Conservation (phyloP, 2,329 filamentous ascomycete species). For the Curvularia sp. region DNA sequence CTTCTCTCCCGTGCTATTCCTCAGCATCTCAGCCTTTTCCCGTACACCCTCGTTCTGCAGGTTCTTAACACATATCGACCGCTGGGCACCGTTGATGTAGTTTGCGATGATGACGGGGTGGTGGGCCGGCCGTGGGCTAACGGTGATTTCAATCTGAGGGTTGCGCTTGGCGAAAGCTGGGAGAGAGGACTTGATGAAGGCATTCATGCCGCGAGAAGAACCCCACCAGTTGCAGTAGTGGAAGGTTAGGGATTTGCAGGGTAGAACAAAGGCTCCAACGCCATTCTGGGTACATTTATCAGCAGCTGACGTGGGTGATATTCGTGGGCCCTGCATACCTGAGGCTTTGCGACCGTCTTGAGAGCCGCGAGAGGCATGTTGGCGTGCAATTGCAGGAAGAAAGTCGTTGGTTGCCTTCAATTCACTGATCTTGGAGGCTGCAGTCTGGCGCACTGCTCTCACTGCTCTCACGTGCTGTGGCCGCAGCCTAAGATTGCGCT, state of each 20-base stretch:
- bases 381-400: conserved; percentile 27
- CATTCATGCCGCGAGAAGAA: conserved; percentile 91
- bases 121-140: conserved; percentile 87
- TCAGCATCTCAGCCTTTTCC: conserved; percentile 76
- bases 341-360: conserved; percentile 62
- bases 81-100: conserved; percentile 90
- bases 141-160: conserved; percentile 87
- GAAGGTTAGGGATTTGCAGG: conserved; percentile 95
- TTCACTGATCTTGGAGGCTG: conserved; percentile 10
- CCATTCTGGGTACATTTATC: conserved; percentile 72
- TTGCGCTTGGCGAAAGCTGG: conserved; percentile 79
- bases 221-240: conserved; percentile 98
- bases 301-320: conserved; percentile 13
- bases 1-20: conserved; percentile 79
- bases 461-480: conserved; percentile 36
- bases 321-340: conserved; percentile 54
- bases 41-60: conserved; percentile 80
- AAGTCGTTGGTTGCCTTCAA: conserved; percentile 2
- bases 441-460: conserved; percentile 31
- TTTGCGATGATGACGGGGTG: conserved; percentile 89
- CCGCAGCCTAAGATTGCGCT: conserved; percentile 28
- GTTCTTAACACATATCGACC: conserved; percentile 88
- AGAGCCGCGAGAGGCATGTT: conserved; percentile 60
- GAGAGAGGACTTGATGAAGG: conserved; percentile 81
- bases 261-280: conserved; percentile 93